Conservation (phyloP, 108 stramenopile species). For the Nitzschia inconspicua region DNA sequence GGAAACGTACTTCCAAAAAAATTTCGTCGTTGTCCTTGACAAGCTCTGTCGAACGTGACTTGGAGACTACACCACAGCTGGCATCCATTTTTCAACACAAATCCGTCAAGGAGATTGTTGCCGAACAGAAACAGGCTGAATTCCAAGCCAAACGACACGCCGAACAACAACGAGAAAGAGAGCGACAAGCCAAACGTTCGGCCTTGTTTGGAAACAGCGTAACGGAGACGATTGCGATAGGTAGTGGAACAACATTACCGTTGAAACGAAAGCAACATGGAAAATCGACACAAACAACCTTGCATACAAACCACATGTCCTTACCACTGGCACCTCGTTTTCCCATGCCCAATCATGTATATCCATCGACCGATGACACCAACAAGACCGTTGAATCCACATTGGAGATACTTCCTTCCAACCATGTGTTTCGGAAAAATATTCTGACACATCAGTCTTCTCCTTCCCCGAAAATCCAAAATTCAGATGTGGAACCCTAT, state of each 20-base stretch:
- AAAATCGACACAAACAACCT: too few species aligned
- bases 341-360: slow-evolving; percentile 15
- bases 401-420: not conserved
- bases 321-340: slow-evolving; percentile 13
- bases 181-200: slow-evolving; percentile 19
- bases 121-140: slow-evolving; percentile 55
- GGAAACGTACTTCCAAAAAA: too few species aligned
- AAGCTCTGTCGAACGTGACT: not conserved
- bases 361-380: not conserved
- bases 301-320: not conserved
- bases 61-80: not conserved
- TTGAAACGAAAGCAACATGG: slow-evolving; percentile 1
- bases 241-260: not conserved
- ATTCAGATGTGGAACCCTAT: too few species aligned
- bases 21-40: too few species aligned
- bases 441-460: too few species aligned
- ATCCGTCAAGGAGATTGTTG: slow-evolving; percentile 9
- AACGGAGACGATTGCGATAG: not conserved
- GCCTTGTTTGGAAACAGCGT: not conserved
- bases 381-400: not conserved
- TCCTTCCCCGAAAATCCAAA: too few species aligned
- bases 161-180: slow-evolving; percentile 41
- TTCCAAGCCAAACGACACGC: slow-evolving; percentile 43
- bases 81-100: slow-evolving; percentile 10
- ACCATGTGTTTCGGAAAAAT: not conserved